Conservation (phyloP, 176 grass and related monocot species). For the Pharus latifolius region DNA sequence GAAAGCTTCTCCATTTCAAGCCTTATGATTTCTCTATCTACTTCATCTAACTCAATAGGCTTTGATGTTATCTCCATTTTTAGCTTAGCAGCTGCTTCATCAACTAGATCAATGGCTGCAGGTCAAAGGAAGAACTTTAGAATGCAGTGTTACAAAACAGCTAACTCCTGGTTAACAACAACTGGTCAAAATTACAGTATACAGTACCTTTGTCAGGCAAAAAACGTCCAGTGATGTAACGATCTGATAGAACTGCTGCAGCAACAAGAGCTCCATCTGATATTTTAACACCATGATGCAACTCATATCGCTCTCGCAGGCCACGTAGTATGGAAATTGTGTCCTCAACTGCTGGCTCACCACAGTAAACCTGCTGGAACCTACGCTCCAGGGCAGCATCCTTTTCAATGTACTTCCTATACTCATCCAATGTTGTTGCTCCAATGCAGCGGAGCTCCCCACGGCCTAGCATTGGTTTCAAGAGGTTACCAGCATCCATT, state of each 20-base stretch:
- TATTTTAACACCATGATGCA: constrained; percentile 95
- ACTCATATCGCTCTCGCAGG: constrained; percentile 69
- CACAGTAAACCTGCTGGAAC: constrained; percentile 93
- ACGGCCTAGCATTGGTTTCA: constrained; percentile 91
- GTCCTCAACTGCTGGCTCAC: constrained; percentile 81
- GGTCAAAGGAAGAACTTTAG: background rate
- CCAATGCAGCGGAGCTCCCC: constrained; percentile 91
- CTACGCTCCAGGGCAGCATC: constrained; percentile 91
- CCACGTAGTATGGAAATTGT: constrained; percentile 77
- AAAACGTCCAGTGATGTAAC: constrained; percentile 91
- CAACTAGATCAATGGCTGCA: constrained; percentile 97
- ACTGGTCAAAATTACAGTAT: background rate
- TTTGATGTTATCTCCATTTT: constrained; percentile 99
- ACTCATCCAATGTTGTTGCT: constrained; percentile 92
- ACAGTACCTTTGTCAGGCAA: constrained; percentile 93
- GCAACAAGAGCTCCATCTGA: constrained; percentile 91
- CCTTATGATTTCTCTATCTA: constrained; percentile 84
- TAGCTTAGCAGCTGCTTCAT: constrained; percentile 88
- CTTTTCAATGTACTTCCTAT: constrained; percentile 96
- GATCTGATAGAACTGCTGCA: constrained; percentile 70
- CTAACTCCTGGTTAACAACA: background rate
- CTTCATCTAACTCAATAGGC: constrained; percentile 86
- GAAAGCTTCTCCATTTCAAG: constrained; percentile 98
- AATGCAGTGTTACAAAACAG: background rate
- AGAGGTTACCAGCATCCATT: constrained; percentile 86